phyloP scores from a whole-genome alignment of 495 filamentous ascomycete species.

The Trichocladium uniseriatum region DNA sequence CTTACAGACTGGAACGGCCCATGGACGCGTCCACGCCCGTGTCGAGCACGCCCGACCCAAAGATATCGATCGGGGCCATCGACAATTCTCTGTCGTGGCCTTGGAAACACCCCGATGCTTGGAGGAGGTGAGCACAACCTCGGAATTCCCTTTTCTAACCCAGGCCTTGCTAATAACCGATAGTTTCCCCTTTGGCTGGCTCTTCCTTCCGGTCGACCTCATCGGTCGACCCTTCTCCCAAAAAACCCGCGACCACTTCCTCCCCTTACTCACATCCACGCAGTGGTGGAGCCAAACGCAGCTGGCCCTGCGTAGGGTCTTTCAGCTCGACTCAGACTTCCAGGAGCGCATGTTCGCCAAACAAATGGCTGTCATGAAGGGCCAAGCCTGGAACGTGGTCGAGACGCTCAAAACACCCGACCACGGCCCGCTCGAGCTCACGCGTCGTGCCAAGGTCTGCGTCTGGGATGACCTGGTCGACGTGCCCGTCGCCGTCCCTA shows the following conservation, averaged over 20 bases:
- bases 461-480: slow-evolving; percentile 98
- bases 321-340: slow-evolving; percentile 88
- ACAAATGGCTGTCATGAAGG: slow-evolving; percentile 98
- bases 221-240: slow-evolving; percentile 95
- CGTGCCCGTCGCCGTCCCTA: slow-evolving; percentile 83
- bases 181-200: slow-evolving; percentile 96
- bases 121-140: slow-evolving; percentile 40
- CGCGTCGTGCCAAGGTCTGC: slow-evolving; percentile 78
- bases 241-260: slow-evolving; percentile 84
- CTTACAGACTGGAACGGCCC: slow-evolving; percentile 69
- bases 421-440: slow-evolving; percentile 89
- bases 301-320: slow-evolving; percentile 68
- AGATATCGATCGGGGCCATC: slow-evolving; percentile 79
- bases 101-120: slow-evolving; percentile 97
- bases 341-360: slow-evolving; percentile 95
- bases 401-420: slow-evolving; percentile 88
- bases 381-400: slow-evolving; percentile 97
- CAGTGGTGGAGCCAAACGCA: slow-evolving; percentile 97
- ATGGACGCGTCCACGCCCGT: slow-evolving; percentile 68
- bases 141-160: background rate
- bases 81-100: slow-evolving; percentile 98
- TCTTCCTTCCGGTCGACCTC: slow-evolving; percentile 91
- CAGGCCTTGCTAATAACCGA: background rate
- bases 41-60: slow-evolving; percentile 48
- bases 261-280: slow-evolving; percentile 85